Evolutionary conservation across 805 yeast genomes (phyloP).

Genomic region (Wickerhamiella azymoides): DNA sequence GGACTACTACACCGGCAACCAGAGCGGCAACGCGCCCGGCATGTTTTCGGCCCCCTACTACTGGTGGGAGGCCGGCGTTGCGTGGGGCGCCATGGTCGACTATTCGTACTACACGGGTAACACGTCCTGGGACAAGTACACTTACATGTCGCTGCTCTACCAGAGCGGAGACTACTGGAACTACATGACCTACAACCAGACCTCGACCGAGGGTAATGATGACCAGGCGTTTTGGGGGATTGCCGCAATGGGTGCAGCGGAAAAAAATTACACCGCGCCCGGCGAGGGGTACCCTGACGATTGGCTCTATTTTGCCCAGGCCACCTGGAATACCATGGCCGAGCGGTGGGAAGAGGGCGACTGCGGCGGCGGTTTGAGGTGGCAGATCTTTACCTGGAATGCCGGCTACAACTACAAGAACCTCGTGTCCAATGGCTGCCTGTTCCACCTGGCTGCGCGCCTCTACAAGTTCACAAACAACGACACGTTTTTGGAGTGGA

Average conservation of each 20-base stretch:
- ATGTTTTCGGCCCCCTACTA: slow-evolving; percentile 83
- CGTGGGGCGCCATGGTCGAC: slow-evolving; percentile 78
- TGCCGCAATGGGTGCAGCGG: slow-evolving; percentile 85
- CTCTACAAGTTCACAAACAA: slow-evolving; percentile 73
- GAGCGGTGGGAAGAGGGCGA: slow-evolving; percentile 62
- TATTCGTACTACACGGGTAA: slow-evolving; percentile 60
- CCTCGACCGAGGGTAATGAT: slow-evolving; percentile 91
- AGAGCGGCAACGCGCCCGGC: slow-evolving; percentile 67
- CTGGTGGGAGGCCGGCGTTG: slow-evolving; percentile 99
- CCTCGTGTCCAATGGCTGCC: slow-evolving; percentile 78
- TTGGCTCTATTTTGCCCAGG: slow-evolving; percentile 79
- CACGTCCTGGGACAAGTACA: slow-evolving; percentile 44
- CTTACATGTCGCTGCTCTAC: slow-evolving; percentile 49
- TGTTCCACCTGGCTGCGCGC: slow-evolving; percentile 78
- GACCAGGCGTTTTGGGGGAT: slow-evolving; percentile 98
- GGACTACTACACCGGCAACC: slow-evolving; percentile 52
- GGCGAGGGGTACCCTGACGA: slow-evolving; percentile 23
- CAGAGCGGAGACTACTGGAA: slow-evolving; percentile 66
- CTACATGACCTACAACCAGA: slow-evolving; percentile 77
- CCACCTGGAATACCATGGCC: slow-evolving; percentile 83
- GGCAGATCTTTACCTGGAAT: slow-evolving; percentile 95
- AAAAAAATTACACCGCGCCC: slow-evolving; percentile 68
- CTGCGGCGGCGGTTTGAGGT: slow-evolving; percentile 84
- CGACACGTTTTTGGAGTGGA: slow-evolving; percentile 58
- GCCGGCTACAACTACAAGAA: slow-evolving; percentile 89